phyloP scores from a whole-genome alignment of 805 yeast species.

The Nakazawaea wickerhamii region DNA sequence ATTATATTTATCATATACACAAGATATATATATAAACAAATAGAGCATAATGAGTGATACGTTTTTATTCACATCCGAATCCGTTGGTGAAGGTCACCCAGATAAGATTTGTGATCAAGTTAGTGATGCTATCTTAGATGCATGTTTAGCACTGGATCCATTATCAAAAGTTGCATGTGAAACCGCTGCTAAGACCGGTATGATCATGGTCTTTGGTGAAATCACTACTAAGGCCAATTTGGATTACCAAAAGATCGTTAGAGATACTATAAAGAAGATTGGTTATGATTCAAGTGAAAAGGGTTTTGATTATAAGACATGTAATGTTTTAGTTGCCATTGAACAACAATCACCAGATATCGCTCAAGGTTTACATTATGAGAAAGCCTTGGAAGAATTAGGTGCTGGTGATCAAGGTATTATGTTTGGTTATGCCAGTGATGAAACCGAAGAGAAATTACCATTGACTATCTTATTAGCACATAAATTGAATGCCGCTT shows the following conservation, averaged over 20 bases:
- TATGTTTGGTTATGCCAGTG: constrained; percentile 99
- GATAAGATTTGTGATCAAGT: constrained; percentile 98
- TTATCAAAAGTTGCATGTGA: constrained; percentile 99
- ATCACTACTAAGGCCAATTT: constrained; percentile 94
- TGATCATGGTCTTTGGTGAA: constrained; percentile 99
- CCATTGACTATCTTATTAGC: constrained; percentile 93
- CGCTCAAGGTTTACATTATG: constrained; percentile 98
- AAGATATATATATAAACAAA: not conserved
- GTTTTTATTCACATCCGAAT: constrained; percentile 75
- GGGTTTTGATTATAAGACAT: constrained; percentile 98
- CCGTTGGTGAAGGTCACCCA: constrained; percentile 94
- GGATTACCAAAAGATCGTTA: constrained; percentile 95
- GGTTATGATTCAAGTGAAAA: constrained; percentile 95
- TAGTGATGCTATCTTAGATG: constrained; percentile 96
- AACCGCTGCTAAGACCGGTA: constrained; percentile 98
- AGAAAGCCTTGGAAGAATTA: constrained; percentile 89
- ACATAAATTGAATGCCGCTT: constrained; percentile 93
- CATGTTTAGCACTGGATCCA: constrained; percentile 93
- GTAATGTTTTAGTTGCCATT: constrained; percentile 97
- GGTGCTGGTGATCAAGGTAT: constrained; percentile 99
- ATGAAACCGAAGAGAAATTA: constrained; percentile 95
- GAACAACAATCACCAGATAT: constrained; percentile 99
- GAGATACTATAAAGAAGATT: constrained; percentile 97
- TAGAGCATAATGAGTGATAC: constrained; percentile 25
- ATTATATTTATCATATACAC: too few relatives aligned